Base-by-base conservation (phyloP, 192 early-diverging fungal species). In the Paraglomus occultum region DNA sequence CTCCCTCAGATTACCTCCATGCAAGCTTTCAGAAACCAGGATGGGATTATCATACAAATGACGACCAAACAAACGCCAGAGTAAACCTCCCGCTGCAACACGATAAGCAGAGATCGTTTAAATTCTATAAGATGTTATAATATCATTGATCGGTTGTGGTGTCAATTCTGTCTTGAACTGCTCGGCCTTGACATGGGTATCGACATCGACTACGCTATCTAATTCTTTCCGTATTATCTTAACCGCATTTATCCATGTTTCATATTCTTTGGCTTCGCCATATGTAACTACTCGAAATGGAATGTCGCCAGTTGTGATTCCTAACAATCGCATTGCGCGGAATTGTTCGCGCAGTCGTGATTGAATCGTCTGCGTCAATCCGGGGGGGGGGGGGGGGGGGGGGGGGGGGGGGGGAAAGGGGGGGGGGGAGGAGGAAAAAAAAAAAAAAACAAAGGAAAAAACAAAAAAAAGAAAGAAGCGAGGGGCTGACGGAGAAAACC, bases 261-360 rank as follows among this genome's bases (percentile, higher is more conserved):
- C 78, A 8, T 74, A 62, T 61, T 79, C 78, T 64, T 79, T 79
- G 10, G 71, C 74, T 62, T 79, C 78, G 0, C 78, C 78, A 62
- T 79, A 79, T 4, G 76, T 71, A 18, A 79, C 75, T 20, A 73
- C 74, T 50, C 70, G 67, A 63, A 79, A 76, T 2, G 78, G 78
- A 7, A 79, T 73, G 31, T 79, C 74, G 2, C 74, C 71, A 4
- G 74, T 72, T 9, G 78, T 51, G 48, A 79, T 79, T 0, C 78
- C 78, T 15, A 75, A 73, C 22, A 74, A 76, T 48, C 74, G 75
- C 70, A 79, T 54, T 20, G 72, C 64, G 43, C 71, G 78, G 70
- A 79, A 79, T 49, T 79, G 74, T 31, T 60, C 8, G 15, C 78
- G 53, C 42, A 79, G 23, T 48, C 70, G 61, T 51, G 67, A 51